Evolutionary conservation across 768 basidiomycete genomes (phyloP), one percentile per base, ranked within the genome.

Genomic region (Chiua virens): DNA sequence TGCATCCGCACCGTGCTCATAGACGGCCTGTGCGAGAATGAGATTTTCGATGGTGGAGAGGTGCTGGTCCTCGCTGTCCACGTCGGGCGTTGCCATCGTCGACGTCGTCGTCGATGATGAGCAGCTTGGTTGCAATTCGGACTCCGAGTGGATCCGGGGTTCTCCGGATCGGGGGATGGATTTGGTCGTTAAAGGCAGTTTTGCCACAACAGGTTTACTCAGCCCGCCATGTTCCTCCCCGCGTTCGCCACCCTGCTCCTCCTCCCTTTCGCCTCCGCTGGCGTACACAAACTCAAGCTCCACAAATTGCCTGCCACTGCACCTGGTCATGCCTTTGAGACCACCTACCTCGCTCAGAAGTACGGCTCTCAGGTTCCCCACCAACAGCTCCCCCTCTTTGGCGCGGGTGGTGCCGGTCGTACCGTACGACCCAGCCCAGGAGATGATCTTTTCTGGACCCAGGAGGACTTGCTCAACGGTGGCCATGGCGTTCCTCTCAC

Each of bases 261-360:
- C 56, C 65, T 79, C 73, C 73, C 78, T 20, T 71, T 78, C 63
- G 75, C 76, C 55, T 71, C 73, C 8, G 75, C 76, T 9, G 81
- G 81, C 55, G 75, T 92, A 1, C 87, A 86, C 80, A 93, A 82
- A 65, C 81, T 97, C 68, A 94, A 93, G 71, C 85, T 98, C 27
- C 82, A 92, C 72, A 97, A 97, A 75, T 66, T 96, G 2, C 79
- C 87, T 17, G 74, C 78, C 37, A 75, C 75, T n/a, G 69, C 74
- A 14, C 79, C 75, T 63, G 85, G 85, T 52, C 83, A 87, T 20
- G 66, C 77, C 22, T 74, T 91, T 42, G 87, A 92, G 73, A 81
- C 82, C 40, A 88, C 87, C 20, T 92, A 90, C 68, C 87, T 98
- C 50, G 85, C 87, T n/a, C 82, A 92, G 79, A 98, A 99, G 78